These are phyloP conservation scores for Plasmodium cynomolgi DNA, from an alignment of 169 alveolate genomes.

Conservation along the genomic window DNA sequence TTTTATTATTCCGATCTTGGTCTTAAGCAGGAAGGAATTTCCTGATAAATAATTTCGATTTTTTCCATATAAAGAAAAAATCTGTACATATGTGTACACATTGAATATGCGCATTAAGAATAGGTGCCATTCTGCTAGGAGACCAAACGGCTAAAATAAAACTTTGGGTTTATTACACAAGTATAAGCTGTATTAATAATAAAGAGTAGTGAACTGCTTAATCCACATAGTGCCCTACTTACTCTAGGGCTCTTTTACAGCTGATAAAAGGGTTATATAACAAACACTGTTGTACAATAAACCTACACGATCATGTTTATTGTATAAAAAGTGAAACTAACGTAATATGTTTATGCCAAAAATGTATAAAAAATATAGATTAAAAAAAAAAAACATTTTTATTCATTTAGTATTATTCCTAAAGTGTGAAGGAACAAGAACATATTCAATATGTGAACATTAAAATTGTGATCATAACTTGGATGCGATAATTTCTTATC, in stretches of 20 bases:
- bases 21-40: neutral
- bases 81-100: neutral
- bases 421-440: neutral
- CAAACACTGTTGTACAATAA: neutral
- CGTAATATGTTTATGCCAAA: neutral
- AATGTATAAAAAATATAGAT: neutral
- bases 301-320: neutral
- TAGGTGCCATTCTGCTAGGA: neutral
- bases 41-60: neutral
- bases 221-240: neutral
- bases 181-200: neutral
- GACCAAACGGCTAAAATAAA: neutral
- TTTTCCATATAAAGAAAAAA: neutral
- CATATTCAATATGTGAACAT: neutral
- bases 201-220: neutral
- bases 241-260: neutral
- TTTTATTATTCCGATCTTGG: neutral
- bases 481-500: neutral
- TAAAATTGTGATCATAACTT: neutral
- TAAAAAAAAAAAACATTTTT: neutral
- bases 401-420: neutral
- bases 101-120: neutral
- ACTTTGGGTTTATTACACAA: neutral
- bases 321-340: neutral
- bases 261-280: neutral